Conservation (phyloP, 768 basidiomycete species). For the Kwoniella sp. region DNA sequence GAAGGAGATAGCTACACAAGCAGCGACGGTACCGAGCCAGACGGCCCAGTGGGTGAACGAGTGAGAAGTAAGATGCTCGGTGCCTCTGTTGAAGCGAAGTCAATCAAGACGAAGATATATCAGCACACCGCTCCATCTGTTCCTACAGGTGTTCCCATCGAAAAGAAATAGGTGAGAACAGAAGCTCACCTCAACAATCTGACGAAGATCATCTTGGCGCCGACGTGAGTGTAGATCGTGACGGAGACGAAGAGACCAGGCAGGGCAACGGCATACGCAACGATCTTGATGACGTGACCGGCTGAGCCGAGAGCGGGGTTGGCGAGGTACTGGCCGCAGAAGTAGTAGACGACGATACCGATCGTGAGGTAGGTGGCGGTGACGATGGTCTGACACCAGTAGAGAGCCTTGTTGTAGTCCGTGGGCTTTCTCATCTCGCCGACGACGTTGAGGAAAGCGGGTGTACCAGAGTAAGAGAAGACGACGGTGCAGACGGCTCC, state of each 20-base stretch:
- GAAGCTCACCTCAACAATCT: slow-evolving; percentile 35
- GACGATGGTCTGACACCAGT: slow-evolving; percentile 46
- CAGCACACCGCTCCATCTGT: neutral
- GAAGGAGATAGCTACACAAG: slow-evolving; percentile 23
- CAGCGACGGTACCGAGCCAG: slow-evolving; percentile 20
- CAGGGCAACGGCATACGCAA: slow-evolving; percentile 47
- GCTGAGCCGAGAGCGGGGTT: slow-evolving; percentile 45
- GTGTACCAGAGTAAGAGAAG: slow-evolving; percentile 38
- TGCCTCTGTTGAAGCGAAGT: slow-evolving; percentile 20
- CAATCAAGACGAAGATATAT: neutral
- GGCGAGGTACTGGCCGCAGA: slow-evolving; percentile 37
- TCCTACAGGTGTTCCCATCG: neutral
- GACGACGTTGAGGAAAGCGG: slow-evolving; percentile 35
- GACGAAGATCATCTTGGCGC: slow-evolving; percentile 49
- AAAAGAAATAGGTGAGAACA: neutral
- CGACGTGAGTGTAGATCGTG: slow-evolving; percentile 32
- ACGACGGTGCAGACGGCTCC: slow-evolving; percentile 35
- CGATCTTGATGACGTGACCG: slow-evolving; percentile 41
- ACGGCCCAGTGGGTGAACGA: slow-evolving; percentile 21
- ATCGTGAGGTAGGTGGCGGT: slow-evolving; percentile 34
- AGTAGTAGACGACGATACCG: slow-evolving; percentile 36
- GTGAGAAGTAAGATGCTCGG: slow-evolving; percentile 23
- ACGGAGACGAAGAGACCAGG: slow-evolving; percentile 38
- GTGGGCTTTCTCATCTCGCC: slow-evolving; percentile 43
- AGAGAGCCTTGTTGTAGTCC: slow-evolving; percentile 30